Base-by-base conservation (phyloP, 2,329 filamentous ascomycete genomes). In the Fusarium bulbicola region DNA sequence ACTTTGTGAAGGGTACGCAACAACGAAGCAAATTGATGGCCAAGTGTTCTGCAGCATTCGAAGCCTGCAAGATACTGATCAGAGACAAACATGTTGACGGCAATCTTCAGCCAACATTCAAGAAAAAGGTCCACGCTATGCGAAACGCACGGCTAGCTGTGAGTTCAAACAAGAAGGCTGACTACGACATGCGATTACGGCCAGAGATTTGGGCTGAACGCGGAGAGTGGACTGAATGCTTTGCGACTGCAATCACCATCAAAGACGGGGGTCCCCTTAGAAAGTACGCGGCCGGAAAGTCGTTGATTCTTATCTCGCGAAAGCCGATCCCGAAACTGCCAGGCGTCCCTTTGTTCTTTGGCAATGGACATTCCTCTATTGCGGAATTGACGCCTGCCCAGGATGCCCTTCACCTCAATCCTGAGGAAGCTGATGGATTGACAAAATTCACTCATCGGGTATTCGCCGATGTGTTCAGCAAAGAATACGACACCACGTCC, bases 381-480 rank as follows among this genome's bases (percentile, higher is more conserved):
- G 88, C 93, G 4, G 79, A 85, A 6, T 87, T 88, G 15, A 78
- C 84, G 0, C 80, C 85, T 1, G 72, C 92, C 4, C 59, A 77
- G 0, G 75, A 70, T 1, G 77, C 85, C 1, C 74, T 95, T 2
- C 16, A 81, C 2, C 72, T 90, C 0, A 80, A 82, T 1, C 74
- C 83, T 0, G 77, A 82, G 0, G 78, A 85, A 4, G 72, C 94
- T 1, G 81, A 87, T 2, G 80, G 84, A 4, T 79, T 98, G n/a
- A 91, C 90, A 2, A 81, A 80, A 0, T 97, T 96, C 79, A 97
- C 93, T 0, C 83, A 97, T 45, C 86, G 88, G 9, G 81, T 97
- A 1, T 98, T 97, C 80, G 84, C 89, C 21, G 94, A 98, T 74
- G 85, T 98, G 0, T 98, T 97, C 84, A 95, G 95, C 81, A 99